Evolutionary conservation across 129 eudicot species (phyloP).

Genomic region (Flaveria robusta): DNA sequence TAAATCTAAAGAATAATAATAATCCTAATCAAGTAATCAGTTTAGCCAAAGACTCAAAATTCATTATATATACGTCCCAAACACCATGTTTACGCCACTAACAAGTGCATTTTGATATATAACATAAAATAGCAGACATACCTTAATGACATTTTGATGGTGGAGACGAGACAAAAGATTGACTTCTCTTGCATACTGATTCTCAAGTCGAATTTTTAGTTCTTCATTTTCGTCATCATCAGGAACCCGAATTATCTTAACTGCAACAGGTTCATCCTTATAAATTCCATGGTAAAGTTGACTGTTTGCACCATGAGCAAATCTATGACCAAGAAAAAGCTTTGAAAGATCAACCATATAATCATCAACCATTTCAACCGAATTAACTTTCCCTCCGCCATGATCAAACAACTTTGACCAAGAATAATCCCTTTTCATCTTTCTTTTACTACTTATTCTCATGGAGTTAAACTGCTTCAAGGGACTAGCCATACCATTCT

Average conservation of each 20-base stretch:
- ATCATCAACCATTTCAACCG: constrained; percentile 75
- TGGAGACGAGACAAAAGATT: constrained; percentile 71
- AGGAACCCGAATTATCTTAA: constrained; percentile 72
- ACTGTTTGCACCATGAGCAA: constrained; percentile 97
- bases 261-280: constrained; percentile 78
- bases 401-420: constrained; percentile 90
- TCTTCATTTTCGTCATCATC: constrained; percentile 87
- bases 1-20: not conserved
- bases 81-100: not conserved
- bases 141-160: constrained; percentile 49
- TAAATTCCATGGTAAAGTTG: constrained; percentile 86
- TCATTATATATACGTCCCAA: not conserved
- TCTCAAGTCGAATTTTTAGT: constrained; percentile 65
- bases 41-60: not conserved
- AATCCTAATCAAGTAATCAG: not conserved
- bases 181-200: constrained; percentile 80
- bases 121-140: constrained; percentile 3
- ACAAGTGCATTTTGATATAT: not conserved
- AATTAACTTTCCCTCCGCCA: constrained; percentile 76
- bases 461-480: constrained; percentile 49
- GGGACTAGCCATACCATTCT: constrained; percentile 42
- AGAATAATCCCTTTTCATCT: constrained; percentile 56
- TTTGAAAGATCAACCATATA: constrained; percentile 76
- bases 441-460: constrained; percentile 48
- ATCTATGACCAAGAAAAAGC: constrained; percentile 74